Evolutionary conservation across 108 stramenopile genomes (phyloP).

Genomic region (Cyclotella sp.): DNA sequence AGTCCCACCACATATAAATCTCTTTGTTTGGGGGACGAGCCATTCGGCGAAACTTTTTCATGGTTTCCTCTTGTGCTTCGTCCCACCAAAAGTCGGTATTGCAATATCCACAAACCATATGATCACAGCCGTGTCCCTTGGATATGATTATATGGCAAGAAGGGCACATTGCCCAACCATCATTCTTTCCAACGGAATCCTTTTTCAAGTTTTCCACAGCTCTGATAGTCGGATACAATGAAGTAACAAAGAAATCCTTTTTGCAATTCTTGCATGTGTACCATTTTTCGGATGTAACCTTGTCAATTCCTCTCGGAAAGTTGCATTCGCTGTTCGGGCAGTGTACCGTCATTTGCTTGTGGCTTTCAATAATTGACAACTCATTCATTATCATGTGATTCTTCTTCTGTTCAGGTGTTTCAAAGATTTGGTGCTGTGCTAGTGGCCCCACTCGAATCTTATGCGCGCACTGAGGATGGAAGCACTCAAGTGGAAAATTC

Average conservation of each 20-base stretch:
- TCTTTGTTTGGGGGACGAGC: conserved; percentile 15
- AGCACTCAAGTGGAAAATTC: conserved; percentile 22
- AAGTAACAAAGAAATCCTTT: conserved; percentile 5
- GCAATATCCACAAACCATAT: conserved; percentile 37
- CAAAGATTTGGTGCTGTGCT: conserved; percentile 11
- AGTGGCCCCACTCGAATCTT: neutral
- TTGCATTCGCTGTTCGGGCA: conserved; percentile 8
- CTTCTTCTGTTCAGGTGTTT: neutral
- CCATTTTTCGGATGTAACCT: neutral
- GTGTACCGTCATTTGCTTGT: conserved; percentile 4
- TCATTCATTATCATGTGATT: conserved; percentile 18
- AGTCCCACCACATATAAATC: conserved; percentile 21
- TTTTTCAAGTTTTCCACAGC: conserved; percentile 19
- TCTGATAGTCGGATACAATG: conserved; percentile 1
- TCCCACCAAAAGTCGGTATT: conserved; percentile 21
- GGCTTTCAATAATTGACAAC: neutral
- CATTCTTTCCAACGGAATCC: conserved; percentile 14
- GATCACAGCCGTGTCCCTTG: conserved; percentile 39
- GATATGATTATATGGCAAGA: conserved; percentile 28
- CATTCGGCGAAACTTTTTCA: neutral
- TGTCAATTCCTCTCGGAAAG: conserved; percentile 4
- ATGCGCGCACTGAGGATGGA: conserved; percentile 12
- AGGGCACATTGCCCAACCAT: conserved; percentile 35
- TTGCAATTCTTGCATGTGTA: conserved; percentile 19
- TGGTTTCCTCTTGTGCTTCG: neutral